Base-by-base conservation (phyloP, 371 early-diverging fungal genomes). In the Mortierella sp. region DNA sequence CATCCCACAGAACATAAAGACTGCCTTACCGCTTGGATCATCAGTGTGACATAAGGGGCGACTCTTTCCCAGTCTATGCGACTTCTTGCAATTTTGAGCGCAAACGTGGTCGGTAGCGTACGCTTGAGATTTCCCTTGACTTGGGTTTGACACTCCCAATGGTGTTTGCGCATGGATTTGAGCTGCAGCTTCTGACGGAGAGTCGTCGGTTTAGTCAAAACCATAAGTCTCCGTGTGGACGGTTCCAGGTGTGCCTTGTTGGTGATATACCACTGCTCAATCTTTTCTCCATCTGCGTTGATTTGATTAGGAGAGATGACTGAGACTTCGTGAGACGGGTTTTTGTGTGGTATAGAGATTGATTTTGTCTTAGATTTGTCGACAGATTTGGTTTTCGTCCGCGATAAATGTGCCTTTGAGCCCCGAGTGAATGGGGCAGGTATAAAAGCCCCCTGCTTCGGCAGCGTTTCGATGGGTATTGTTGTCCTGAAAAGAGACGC, bases 251-350 rank as follows among this genome's bases (percentile, higher is more conserved):
- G 54, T 4, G 76, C 76, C 41, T 64, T 60, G 43, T 69, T 60
- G 61, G 60, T 69, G 19, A 60, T 64, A 37, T 76, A 76, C 76
- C 76, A 76, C 19, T 69, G 55, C 27, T 76, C 76, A 27, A 76
- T 52, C 46, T 61, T 72, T 47, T 65, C 61, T 15, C 50, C 61
- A 23, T 31, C 37, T 3, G 42, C 53, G 14, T 21, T 41, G 11
- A 52, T 31, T 17, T 53, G 42, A 41, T 70, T 70, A 3, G 54
- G 58, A 3, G 52, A 50, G 27, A 53, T 2, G 7, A 14, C 30
- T 56, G 3, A 39, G 54, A 24, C 7, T 3, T 26, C 26, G 55
- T 47, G 6, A 37, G 19, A 23, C 23, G 8, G 39, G 6, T 30
- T 11, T 50, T 9, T 50, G 32, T 24, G 24, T 19, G 4, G 31